Evolutionary conservation across 1,284 basidiomycete species (phyloP).

Genomic region (Pascua guehoae): DNA sequence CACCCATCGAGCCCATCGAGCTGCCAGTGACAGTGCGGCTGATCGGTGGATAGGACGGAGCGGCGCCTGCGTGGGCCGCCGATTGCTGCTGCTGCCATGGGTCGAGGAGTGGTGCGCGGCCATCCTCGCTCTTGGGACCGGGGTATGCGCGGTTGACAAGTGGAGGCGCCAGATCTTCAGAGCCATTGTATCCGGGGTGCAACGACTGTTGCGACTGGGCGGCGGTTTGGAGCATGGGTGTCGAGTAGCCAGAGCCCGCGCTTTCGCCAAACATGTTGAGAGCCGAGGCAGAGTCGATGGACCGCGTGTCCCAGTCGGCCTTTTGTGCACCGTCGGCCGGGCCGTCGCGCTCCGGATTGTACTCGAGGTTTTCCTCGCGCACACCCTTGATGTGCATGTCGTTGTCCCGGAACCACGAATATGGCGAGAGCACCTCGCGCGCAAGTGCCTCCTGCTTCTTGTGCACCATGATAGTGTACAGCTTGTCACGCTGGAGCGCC

Average conservation of each 20-base stretch:
- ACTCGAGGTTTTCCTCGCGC: slow-evolving; percentile 49
- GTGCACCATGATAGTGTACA: slow-evolving; percentile 51
- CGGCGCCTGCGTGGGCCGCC: too few relatives aligned
- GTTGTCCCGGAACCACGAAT: slow-evolving; percentile 46
- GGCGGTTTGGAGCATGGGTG: background rate
- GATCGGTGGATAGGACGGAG: too few relatives aligned
- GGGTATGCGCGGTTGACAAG: slow-evolving; percentile 10
- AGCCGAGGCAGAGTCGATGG: slow-evolving; percentile 33
- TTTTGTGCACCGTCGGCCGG: slow-evolving; percentile 24
- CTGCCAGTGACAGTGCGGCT: too few relatives aligned
- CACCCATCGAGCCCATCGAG: too few relatives aligned
- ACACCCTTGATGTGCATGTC: slow-evolving; percentile 44
- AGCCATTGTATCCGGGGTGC: slow-evolving; percentile 22
- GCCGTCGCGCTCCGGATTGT: slow-evolving; percentile 42
- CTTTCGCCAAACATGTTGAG: slow-evolving; percentile 4
- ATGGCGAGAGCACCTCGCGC: slow-evolving; percentile 41
- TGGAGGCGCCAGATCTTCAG: slow-evolving; percentile 27
- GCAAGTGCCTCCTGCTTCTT: slow-evolving; percentile 46
- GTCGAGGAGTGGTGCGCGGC: slow-evolving; percentile 3
- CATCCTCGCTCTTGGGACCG: slow-evolving; percentile 4
- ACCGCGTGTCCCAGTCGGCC: slow-evolving; percentile 41
- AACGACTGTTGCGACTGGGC: background rate
- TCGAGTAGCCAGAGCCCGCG: background rate
- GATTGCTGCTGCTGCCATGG: slow-evolving; percentile 4
- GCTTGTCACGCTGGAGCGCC: slow-evolving; percentile 48